Evolutionary conservation across 257 asterid species (phyloP).

Genomic region (Solanum tarijense): DNA sequence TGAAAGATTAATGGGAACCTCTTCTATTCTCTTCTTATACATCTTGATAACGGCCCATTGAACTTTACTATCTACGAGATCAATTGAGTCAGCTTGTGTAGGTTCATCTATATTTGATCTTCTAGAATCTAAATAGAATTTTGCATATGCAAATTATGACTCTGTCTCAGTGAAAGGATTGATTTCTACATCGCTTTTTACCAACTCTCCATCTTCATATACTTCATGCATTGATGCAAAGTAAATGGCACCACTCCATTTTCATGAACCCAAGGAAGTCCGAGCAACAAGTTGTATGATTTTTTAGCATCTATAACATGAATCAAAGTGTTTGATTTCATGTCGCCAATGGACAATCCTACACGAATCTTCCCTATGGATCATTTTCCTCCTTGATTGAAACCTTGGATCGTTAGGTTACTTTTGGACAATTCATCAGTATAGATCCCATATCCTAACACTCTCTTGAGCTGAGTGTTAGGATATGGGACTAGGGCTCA

Average conservation of each 20-base stretch:
- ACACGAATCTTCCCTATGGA: background rate
- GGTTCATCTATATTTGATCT: background rate
- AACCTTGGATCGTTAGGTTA: background rate
- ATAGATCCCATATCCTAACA: too few species aligned
- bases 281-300: background rate
- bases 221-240: background rate
- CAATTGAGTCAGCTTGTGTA: background rate
- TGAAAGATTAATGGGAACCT: background rate
- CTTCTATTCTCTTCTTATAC: background rate
- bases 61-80: background rate
- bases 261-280: background rate
- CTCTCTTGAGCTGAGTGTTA: too few species aligned
- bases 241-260: background rate
- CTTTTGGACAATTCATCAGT: background rate
- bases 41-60: background rate
- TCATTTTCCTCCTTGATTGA: background rate
- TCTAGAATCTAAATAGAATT: background rate
- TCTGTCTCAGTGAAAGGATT: background rate
- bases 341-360: background rate
- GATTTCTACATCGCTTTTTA: background rate
- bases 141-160: background rate
- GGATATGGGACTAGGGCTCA: too few species aligned
- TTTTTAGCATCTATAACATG: background rate
- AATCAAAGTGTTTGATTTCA: background rate
- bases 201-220: background rate